These are phyloP conservation scores for Neurospora sp. DNA, from an alignment of 495 filamentous ascomycete genomes.

Conservation along the genomic window DNA sequence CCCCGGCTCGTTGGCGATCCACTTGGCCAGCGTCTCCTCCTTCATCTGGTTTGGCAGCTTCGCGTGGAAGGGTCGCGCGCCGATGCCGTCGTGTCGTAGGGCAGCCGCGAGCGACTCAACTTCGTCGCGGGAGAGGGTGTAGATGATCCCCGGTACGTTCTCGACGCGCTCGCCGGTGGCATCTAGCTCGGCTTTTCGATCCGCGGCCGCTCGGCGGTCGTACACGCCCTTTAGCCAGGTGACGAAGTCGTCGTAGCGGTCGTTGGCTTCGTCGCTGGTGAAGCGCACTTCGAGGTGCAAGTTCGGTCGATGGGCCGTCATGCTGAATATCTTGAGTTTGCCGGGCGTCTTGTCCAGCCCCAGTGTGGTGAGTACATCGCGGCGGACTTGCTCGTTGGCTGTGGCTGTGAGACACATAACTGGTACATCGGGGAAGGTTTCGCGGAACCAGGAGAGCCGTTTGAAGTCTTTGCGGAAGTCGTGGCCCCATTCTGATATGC, in stretches of 20 bases:
- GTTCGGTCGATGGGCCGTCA: conserved; percentile 71
- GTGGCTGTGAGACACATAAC: conserved; percentile 89
- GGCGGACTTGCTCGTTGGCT: conserved; percentile 66
- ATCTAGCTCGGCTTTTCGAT: conserved; percentile 40
- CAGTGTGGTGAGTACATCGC: conserved; percentile 69
- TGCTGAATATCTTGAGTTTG: conserved; percentile 63
- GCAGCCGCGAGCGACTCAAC: conserved; percentile 63
- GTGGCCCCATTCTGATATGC: conserved; percentile 96
- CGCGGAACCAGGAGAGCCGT: conserved; percentile 77
- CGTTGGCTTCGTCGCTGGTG: conserved; percentile 60
- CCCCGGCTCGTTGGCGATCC: conserved; percentile 61
- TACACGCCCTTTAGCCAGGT: conserved; percentile 65
- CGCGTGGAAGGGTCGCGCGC: conserved; percentile 63
- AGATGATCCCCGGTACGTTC: conserved; percentile 77
- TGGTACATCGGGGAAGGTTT: conserved; percentile 68
- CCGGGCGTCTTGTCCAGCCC: conserved; percentile 43
- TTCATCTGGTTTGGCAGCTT: conserved; percentile 51
- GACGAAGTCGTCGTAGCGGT: conserved; percentile 58
- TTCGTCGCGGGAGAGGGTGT: conserved; percentile 68
- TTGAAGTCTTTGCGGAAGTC: conserved; percentile 93
- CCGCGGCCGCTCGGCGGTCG: conserved; percentile 44
- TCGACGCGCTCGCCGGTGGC: conserved; percentile 40
- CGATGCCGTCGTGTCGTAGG: conserved; percentile 50
- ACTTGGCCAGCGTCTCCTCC: conserved; percentile 54
- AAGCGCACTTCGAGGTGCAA: conserved; percentile 92